Evolutionary conservation across 345 rosid species (phyloP).

Genomic region (Triadica sebifera): DNA sequence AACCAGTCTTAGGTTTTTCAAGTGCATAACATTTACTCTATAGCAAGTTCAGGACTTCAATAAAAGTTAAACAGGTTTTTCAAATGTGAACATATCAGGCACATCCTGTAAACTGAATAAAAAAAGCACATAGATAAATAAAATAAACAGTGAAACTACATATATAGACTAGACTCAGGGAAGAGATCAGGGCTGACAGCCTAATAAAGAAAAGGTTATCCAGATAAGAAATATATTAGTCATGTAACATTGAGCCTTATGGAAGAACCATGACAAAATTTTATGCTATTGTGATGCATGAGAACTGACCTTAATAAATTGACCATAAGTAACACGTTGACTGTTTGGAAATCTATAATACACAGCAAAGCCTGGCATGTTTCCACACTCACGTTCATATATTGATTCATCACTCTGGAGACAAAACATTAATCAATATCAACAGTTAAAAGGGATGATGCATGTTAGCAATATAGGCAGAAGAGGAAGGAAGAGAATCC

Average conservation of each 20-base stretch:
- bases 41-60: neutral
- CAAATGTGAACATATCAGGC: neutral
- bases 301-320: constrained; percentile 86
- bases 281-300: neutral
- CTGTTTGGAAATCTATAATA: constrained; percentile 94
- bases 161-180: neutral
- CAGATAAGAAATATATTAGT: neutral
- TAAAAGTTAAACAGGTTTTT: neutral
- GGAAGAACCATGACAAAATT: neutral
- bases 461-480: constrained; percentile 2
- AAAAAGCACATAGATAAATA: neutral
- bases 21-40: neutral
- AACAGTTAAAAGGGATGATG: constrained; percentile 8
- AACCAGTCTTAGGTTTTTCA: neutral
- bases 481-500: neutral
- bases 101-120: too few species aligned
- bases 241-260: neutral
- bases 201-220: neutral
- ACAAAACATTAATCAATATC: constrained; percentile 17
- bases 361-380: constrained; percentile 99
- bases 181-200: neutral
- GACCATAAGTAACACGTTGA: constrained; percentile 96
- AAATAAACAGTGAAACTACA: neutral
- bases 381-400: constrained; percentile 94
- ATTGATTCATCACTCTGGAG: constrained; percentile 90